Percentiles rank a stretch among this genome's conserved stretches.
Conservation (phyloP, 2,329 filamentous ascomycete genomes). For the Alternaria dauci region DNA sequence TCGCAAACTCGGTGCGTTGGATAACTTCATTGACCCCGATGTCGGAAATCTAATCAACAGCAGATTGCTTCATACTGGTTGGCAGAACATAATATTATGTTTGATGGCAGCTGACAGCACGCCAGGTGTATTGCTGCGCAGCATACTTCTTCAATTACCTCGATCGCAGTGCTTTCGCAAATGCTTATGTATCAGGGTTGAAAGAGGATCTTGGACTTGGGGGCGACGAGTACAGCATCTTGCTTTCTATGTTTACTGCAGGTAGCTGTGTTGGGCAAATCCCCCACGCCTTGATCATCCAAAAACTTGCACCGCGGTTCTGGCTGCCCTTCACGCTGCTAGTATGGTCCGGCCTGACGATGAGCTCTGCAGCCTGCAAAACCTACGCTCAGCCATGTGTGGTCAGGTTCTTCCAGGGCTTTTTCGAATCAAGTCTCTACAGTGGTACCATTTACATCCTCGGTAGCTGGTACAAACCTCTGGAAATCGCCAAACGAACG, state of each 20-base stretch:
- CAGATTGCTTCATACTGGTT: conserved; percentile 37
- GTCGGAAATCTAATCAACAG: background rate
- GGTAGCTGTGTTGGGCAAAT: conserved; percentile 42
- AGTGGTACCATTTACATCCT: conserved; percentile 44
- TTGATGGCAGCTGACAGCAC: background rate
- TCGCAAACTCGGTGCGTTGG: conserved; percentile 32
- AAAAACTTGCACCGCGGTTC: conserved; percentile 38
- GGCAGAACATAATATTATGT: background rate
- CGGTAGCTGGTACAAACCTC: conserved; percentile 40
- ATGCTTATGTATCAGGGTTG: conserved; percentile 43
- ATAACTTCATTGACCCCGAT: background rate
- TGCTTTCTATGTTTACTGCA: conserved; percentile 41
- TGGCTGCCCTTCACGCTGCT: conserved; percentile 42
- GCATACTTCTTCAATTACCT: conserved; percentile 47
- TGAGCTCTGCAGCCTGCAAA: conserved; percentile 39
- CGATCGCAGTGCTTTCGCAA: conserved; percentile 38
- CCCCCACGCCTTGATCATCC: conserved; percentile 40
- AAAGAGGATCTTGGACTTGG: conserved; percentile 35
- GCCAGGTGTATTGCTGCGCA: conserved; percentile 38
- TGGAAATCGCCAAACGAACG: conserved; percentile 41
- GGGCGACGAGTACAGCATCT: conserved; percentile 42
- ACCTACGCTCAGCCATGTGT: conserved; percentile 39
- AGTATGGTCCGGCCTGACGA: conserved; percentile 41
- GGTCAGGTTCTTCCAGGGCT: conserved; percentile 38
- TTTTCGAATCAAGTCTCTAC: conserved; percentile 41